Percentiles rank a stretch among this genome's conserved stretches.
These are phyloP conservation scores for Arctostaphylos glauca DNA, from an alignment of 148 eudicot species.

Conservation along the genomic window DNA sequence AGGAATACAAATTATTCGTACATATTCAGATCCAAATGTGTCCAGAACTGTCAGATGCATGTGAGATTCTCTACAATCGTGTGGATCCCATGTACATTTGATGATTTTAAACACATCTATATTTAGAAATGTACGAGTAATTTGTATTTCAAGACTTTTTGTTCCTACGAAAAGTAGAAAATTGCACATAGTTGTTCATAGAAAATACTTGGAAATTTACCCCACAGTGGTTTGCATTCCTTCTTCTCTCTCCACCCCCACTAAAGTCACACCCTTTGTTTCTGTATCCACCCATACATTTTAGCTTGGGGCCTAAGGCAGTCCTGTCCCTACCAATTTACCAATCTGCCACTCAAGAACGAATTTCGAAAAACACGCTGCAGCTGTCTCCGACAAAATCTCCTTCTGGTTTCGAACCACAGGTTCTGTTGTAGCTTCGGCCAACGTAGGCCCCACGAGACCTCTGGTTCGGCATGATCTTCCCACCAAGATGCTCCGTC, in stretches of 20 bases:
- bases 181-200: too few species aligned
- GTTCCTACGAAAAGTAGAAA: too few species aligned
- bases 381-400: not conserved
- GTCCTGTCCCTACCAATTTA: not conserved
- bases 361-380: not conserved
- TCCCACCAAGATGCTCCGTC: not conserved
- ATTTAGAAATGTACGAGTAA: too few species aligned
- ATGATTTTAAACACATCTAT: too few species aligned
- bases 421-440: slow-evolving; percentile 14
- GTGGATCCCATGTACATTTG: too few species aligned
- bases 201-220: too few species aligned
- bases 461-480: not conserved
- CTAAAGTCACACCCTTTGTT: not conserved
- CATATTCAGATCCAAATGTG: too few species aligned
- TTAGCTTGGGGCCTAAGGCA: slow-evolving; percentile 23
- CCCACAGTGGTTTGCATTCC: too few species aligned
- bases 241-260: not conserved
- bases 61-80: too few species aligned
- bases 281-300: not conserved
- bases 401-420: not conserved
- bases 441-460: slow-evolving; percentile 4
- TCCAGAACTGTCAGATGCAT: too few species aligned
- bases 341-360: slow-evolving; percentile 2
- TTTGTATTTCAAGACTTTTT: too few species aligned
- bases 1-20: too few species aligned